Percentiles rank a stretch among this genome's conserved stretches.
phyloP scores from a whole-genome alignment of 768 basidiomycete species.

The Pleurotus cornucopiae region DNA sequence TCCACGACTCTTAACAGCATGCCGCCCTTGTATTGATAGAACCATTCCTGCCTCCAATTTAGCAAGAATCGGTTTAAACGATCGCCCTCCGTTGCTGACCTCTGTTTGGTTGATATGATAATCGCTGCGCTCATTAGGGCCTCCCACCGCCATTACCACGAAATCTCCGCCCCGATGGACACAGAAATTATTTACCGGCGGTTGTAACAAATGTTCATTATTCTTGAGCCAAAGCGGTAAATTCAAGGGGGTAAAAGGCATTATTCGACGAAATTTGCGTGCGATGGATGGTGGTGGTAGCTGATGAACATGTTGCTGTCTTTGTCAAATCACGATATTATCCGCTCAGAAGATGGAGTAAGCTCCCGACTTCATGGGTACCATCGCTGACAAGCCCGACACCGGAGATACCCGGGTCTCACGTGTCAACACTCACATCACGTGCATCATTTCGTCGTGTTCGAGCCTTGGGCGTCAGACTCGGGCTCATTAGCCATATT shows the following conservation, averaged over 20 bases:
- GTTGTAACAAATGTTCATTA: slow-evolving; percentile 76
- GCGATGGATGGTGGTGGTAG: background rate
- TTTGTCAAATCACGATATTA: background rate
- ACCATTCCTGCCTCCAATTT: slow-evolving; percentile 75
- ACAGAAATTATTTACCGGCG: slow-evolving; percentile 92
- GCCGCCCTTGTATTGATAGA: slow-evolving; percentile 92
- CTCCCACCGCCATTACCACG: slow-evolving; percentile 94
- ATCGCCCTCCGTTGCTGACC: slow-evolving; percentile 31
- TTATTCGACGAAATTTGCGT: slow-evolving; percentile 19
- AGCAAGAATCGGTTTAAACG: background rate
- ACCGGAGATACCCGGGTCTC: background rate
- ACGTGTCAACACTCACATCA: background rate
- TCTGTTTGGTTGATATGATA: slow-evolving; percentile 97
- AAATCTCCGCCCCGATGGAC: slow-evolving; percentile 81
- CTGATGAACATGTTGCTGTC: background rate
- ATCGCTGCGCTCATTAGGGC: slow-evolving; percentile 91
- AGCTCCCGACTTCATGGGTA: background rate
- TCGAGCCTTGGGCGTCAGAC: background rate
- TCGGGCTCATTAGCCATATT: background rate
- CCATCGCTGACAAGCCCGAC: background rate
- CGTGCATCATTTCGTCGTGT: background rate
- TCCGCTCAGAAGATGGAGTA: background rate
- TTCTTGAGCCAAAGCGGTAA: slow-evolving; percentile 85
- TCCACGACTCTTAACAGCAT: slow-evolving; percentile 91
- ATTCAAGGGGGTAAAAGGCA: slow-evolving; percentile 83